phyloP scores from a whole-genome alignment of 164 flowering plant genomes.

The grape (Vitis vinifera) region DNA sequence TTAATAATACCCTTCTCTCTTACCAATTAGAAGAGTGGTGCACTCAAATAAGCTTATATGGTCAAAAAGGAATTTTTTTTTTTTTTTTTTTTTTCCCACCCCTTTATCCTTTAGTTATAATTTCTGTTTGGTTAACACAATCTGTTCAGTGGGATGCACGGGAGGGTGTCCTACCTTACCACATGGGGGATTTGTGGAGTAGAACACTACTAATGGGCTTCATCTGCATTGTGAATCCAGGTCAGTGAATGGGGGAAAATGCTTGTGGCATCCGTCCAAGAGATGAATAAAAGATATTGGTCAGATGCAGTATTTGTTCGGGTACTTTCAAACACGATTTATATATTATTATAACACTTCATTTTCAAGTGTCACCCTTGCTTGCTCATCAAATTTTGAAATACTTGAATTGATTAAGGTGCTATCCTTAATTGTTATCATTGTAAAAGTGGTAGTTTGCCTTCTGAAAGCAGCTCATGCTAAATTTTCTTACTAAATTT shows the following conservation, averaged over 20 bases:
- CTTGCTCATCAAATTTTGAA: background rate
- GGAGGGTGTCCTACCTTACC: background rate
- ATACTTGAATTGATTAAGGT: no score
- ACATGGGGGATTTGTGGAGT: background rate
- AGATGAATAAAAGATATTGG: constrained; percentile 24
- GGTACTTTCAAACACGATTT: constrained; percentile 30
- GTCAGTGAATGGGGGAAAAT: constrained; percentile 64
- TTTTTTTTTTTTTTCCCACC: no score
- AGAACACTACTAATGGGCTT: background rate
- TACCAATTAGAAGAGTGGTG: no score
- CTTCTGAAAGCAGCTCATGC: no score
- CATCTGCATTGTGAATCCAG: constrained; percentile 30
- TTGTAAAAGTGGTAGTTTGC: no score
- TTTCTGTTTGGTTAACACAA: background rate
- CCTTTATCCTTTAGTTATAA: no score
- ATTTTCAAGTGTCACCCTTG: background rate
- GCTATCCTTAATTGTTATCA: no score
- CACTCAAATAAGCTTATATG: no score
- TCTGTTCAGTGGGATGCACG: background rate
- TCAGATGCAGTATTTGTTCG: constrained; percentile 65
- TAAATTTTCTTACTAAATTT: no score
- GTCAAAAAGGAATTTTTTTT: no score
- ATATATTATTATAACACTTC: background rate
- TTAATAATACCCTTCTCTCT: no score
- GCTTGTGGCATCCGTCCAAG: constrained; percentile 35